Evolutionary conservation across 495 filamentous ascomycete species (phyloP), one percentile per base, ranked within the genome.

Genomic region (Penicillium goetzii): DNA sequence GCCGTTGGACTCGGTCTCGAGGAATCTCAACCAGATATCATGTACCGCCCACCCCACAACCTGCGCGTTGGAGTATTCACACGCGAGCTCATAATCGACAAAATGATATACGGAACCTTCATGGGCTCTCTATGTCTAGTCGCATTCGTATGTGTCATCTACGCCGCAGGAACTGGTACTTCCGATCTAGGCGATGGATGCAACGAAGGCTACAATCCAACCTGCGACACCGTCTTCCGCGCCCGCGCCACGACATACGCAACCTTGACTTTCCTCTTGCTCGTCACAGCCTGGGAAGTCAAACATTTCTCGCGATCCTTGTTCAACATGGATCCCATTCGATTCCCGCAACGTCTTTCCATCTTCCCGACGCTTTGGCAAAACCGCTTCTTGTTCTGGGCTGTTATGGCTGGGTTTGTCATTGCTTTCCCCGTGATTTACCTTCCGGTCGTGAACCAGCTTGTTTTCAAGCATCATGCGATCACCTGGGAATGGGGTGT

Each of bases 221-320:
- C 55, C 36, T 93, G 90, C 74, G 76, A 77, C 0, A 76, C 82
- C 12, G 89, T 92, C 2, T 93, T 91, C 76, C 88, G 89, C 28
- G 92, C 90, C 17, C 84, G 92, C 15, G 89, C 90, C 1, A 88
- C 92, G 33, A 87, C 88, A 9, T 96, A 93, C 65, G 89, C 86
- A 17, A 89, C 88, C 50, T 81, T 93, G 19, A 92, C 90, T 0
- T 92, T 88, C 80, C 77, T 91, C 47, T 83, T 90, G 23, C 84
- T 92, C 8, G 81, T 92, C 65, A 86, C 84, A 26, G 90, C 90
- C 4, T 91, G 88, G 88, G 89, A 92, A 74, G 86, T 91, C 68
- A 90, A 90, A 73, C 81, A 85, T 70, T 85, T 92, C 62, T 85
- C 88, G 1, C 84, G 87, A 5, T 87, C 84, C 45, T 75, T 92